phyloP scores from a whole-genome alignment of 2,329 filamentous ascomycete genomes.

The Neopestalotiopsis sp. region DNA sequence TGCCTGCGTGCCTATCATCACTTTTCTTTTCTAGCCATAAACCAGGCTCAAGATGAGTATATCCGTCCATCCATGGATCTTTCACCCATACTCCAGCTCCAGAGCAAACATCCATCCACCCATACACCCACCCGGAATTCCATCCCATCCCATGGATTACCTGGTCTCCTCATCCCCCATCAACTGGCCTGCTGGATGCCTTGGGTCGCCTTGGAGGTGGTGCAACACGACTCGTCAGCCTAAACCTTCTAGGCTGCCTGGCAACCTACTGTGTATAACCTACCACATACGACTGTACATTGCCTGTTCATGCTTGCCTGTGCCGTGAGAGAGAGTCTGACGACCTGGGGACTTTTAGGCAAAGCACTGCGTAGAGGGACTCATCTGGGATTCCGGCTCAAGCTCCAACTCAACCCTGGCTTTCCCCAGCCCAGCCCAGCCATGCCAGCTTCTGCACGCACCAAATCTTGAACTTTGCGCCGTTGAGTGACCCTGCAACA shows the following conservation, averaged over 20 bases:
- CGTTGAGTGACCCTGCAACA: neutral
- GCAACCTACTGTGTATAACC: neutral
- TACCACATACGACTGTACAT: neutral
- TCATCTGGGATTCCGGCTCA: neutral
- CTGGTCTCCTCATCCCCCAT: neutral
- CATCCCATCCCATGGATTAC: neutral
- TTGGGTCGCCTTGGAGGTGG: neutral
- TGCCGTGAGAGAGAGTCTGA: too few relatives aligned
- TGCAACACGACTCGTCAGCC: conserved; percentile 13
- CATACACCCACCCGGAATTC: neutral
- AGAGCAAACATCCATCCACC: neutral
- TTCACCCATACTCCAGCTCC: neutral
- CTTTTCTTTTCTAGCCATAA: neutral
- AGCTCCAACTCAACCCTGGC: neutral
- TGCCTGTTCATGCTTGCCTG: neutral
- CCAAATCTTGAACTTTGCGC: neutral
- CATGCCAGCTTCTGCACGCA: neutral
- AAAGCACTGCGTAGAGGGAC: too few relatives aligned
- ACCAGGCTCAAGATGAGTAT: neutral
- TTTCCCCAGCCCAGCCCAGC: neutral
- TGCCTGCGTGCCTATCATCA: neutral
- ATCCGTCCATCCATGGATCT: neutral
- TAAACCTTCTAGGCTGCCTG: neutral
- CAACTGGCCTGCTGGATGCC: neutral
- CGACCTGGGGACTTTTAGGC: too few relatives aligned